Evolutionary conservation across 768 basidiomycete species (phyloP).

Genomic region (Pleurotus citrinopileatus): DNA sequence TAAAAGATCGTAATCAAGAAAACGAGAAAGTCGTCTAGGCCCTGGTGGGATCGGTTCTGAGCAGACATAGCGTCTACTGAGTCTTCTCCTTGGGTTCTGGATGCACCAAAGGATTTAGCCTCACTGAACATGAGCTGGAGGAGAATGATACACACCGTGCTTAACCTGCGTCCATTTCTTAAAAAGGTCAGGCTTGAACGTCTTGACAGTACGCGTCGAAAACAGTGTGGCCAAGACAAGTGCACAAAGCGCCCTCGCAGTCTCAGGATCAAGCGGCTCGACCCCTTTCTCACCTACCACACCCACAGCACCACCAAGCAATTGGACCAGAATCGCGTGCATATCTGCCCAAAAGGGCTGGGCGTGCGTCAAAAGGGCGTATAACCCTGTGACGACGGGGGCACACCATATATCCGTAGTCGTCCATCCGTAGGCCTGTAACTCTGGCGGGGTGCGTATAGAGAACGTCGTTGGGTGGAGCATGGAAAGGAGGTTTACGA

Average conservation of each 20-base stretch:
- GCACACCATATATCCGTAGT: constrained; percentile 86
- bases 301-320: constrained; percentile 36
- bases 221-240: constrained; percentile 63
- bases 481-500: constrained; percentile 72
- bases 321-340: constrained; percentile 44
- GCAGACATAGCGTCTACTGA: no score
- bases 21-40: no score
- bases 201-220: constrained; percentile 59
- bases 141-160: neutral
- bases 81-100: constrained; percentile 7
- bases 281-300: constrained; percentile 28
- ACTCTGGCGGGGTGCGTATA: constrained; percentile 75
- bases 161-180: neutral
- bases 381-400: constrained; percentile 71
- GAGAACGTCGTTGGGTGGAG: constrained; percentile 67
- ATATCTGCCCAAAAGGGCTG: constrained; percentile 79
- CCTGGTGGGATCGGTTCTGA: no score
- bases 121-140: neutral
- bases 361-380: constrained; percentile 80
- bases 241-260: constrained; percentile 72
- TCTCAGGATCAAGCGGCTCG: constrained; percentile 56
- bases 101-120: neutral
- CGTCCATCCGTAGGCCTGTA: constrained; percentile 83
- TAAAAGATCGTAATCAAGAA: no score
- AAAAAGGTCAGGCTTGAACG: constrained; percentile 35